Evolutionary conservation across 2,329 filamentous ascomycete species (phyloP).

Genomic region (Penicillium sp.): DNA sequence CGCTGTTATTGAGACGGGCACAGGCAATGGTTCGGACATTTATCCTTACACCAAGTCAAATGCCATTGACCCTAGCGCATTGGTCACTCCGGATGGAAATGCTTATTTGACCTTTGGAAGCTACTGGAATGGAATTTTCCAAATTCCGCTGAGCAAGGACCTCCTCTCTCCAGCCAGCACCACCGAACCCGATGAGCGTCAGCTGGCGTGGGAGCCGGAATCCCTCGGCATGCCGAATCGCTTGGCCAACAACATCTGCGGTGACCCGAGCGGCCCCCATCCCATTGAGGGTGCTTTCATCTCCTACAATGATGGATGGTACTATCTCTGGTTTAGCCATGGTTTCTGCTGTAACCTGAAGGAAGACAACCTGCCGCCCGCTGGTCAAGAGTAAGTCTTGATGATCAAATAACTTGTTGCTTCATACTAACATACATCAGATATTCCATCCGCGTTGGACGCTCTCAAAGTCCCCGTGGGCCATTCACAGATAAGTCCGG

Average conservation of each 20-base stretch:
- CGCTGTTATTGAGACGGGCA: conserved; percentile 34
- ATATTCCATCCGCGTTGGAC: conserved; percentile 65
- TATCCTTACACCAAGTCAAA: conserved; percentile 50
- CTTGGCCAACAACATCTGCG: conserved; percentile 27
- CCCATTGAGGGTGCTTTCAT: conserved; percentile 35
- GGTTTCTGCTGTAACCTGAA: conserved; percentile 34
- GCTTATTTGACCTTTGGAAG: conserved; percentile 63
- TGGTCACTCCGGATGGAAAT: conserved; percentile 37
- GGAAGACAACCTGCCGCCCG: conserved; percentile 41
- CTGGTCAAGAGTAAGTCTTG: conserved; percentile 50
- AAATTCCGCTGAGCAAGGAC: conserved; percentile 49
- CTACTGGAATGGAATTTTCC: conserved; percentile 67
- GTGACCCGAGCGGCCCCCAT: conserved; percentile 31
- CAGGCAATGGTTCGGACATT: conserved; percentile 26
- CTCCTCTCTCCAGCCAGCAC: conserved; percentile 23
- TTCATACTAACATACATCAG: conserved; percentile 16
- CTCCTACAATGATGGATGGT: conserved; percentile 30
- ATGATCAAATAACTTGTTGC: not conserved
- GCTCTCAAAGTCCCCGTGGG: conserved; percentile 53
- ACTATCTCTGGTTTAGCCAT: conserved; percentile 39
- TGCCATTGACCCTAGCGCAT: conserved; percentile 59
- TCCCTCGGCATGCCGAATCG: conserved; percentile 18
- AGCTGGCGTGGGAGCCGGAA: conserved; percentile 31
- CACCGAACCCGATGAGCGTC: conserved; percentile 25
- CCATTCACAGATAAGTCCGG: conserved; percentile 56